A percentile compares a stretch with the other conserved stretches of the same genome.
Conservation (phyloP, 1,284 basidiomycete species). For the Rhodotorula mucilaginosa region DNA sequence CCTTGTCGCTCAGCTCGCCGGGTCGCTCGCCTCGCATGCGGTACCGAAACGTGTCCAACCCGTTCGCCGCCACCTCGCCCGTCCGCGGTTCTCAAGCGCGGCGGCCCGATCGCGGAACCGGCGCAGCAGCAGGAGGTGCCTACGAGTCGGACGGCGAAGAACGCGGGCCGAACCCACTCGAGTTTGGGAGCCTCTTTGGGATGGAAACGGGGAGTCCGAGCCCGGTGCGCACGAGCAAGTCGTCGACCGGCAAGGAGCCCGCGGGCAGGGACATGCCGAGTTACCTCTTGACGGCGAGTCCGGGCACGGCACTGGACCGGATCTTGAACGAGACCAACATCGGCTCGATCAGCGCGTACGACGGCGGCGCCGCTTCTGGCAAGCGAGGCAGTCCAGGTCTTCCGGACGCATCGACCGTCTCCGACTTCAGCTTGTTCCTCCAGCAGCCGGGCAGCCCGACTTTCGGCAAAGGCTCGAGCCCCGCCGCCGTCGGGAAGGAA, state of each 20-base stretch:
- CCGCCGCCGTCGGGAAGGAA: constrained; percentile 19
- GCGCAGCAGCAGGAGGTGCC: constrained; percentile 1
- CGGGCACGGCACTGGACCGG: constrained; percentile 39
- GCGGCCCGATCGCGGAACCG: constrained; percentile 23
- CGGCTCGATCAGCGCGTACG: constrained; percentile 16
- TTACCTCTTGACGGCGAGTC: constrained; percentile 42
- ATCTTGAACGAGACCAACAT: constrained; percentile 40
- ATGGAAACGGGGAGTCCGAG: constrained; percentile 28
- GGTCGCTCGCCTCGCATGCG: constrained; percentile 31
- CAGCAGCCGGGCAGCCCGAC: constrained; percentile 18
- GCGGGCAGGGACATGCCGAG: constrained; percentile 21
- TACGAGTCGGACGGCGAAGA: constrained; percentile 34
- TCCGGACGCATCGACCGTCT: constrained; percentile 1
- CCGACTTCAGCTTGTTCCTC: constrained; percentile 33
- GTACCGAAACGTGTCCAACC: constrained; percentile 1
- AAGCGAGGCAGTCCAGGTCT: neutral
- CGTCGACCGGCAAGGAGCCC: neutral
- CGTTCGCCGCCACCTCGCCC: constrained; percentile 33
- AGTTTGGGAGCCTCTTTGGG: constrained; percentile 26
- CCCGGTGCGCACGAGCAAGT: constrained; percentile 7
- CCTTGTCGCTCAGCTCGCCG: constrained; percentile 30
- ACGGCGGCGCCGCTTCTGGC: neutral
- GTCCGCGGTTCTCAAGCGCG: constrained; percentile 20
- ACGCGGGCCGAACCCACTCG: constrained; percentile 11
- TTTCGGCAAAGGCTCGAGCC: neutral